Evolutionary conservation across 306 rosid genomes (phyloP), one percentile per base, ranked within the genome.

Genomic region (Bauhinia variegata): DNA sequence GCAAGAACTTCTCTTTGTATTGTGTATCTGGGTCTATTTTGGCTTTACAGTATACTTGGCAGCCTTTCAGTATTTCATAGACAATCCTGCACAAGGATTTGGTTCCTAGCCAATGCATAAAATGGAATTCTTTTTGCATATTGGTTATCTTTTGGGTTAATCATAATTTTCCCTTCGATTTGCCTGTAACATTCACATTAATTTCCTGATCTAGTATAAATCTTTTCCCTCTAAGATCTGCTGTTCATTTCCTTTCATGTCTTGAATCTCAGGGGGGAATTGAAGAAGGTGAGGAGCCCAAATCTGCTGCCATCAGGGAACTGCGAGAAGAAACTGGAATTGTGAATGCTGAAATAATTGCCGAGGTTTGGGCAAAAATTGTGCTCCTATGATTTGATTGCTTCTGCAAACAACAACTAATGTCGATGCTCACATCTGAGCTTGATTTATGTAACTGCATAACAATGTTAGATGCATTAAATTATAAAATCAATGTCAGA

Each of bases 201-300:
- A 42, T 60, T 74, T 59, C 41, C 52, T 11, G 63, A 60, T n/a
- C 63, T 51, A n/a, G 38, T 15, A 48, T 14, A 5, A 44, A 15
- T 62, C 13, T 46, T 55, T 59, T 71, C 77, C 39, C 43, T 66
- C 64, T 66, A 28, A 54, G 50, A 74, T 56, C 64, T 11, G 12
- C 52, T 37, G 9, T 46, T 48, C n/a, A 43, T 33, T 17, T 62
- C 18, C 11, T 60, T 61, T 60, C 53, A 60, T 55, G 28, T 75
- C 44, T 49, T 60, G 51, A 48, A 70, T 83, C 36, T 44, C 67
- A 93, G 98, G 98, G 98, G 1, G 97, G 88, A 11, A 90, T 93
- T 64, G 98, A 93, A 75, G 98, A 93, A 16, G 97, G 97, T 18
- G 98, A 93, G 70, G 97, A 93, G 39, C 97, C 96, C 5, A 88